These are phyloP conservation scores for Batrachochytrium dendrobatidis DNA, from an alignment of 371 early-diverging fungal species.

Conservation along the genomic window DNA sequence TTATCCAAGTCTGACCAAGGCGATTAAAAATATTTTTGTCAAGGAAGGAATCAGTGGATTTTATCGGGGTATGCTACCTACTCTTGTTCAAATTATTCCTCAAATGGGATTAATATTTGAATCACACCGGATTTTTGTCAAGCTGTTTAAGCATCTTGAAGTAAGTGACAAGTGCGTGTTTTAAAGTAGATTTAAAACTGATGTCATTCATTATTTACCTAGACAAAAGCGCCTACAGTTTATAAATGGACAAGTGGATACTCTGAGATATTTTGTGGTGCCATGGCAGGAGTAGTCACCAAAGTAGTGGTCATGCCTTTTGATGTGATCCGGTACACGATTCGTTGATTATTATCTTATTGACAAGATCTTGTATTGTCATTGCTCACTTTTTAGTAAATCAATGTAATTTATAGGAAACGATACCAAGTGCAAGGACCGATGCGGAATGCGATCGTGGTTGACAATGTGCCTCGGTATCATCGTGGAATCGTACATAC, in stretches of 20 bases:
- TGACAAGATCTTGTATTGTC: too few relatives aligned
- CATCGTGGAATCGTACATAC: constrained; percentile 50
- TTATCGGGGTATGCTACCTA: constrained; percentile 78
- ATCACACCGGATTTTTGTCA: constrained; percentile 13
- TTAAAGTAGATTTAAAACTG: too few relatives aligned
- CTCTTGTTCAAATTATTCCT: constrained; percentile 83
- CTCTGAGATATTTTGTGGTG: constrained; percentile 68
- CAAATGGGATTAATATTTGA: constrained; percentile 71
- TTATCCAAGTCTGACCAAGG: constrained; percentile 7
- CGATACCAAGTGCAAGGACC: constrained; percentile 68
- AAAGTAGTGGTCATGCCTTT: constrained; percentile 87
- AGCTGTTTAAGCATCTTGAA: neutral
- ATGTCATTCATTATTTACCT: neutral
- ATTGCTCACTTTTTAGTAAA: too few relatives aligned
- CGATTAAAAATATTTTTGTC: constrained; percentile 53
- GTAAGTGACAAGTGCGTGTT: neutral
- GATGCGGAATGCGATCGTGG: constrained; percentile 37
- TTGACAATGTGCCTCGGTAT: constrained; percentile 47
- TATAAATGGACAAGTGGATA: constrained; percentile 3
- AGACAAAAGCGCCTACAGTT: neutral
- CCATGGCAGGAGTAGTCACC: constrained; percentile 68
- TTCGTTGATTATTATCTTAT: too few relatives aligned
- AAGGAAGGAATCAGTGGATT: constrained; percentile 76
- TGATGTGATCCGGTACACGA: constrained; percentile 58
- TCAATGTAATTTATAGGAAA: constrained; percentile 26